phyloP scores from a whole-genome alignment of 2,329 filamentous ascomycete genomes.

The Pseudocercospora vitis region DNA sequence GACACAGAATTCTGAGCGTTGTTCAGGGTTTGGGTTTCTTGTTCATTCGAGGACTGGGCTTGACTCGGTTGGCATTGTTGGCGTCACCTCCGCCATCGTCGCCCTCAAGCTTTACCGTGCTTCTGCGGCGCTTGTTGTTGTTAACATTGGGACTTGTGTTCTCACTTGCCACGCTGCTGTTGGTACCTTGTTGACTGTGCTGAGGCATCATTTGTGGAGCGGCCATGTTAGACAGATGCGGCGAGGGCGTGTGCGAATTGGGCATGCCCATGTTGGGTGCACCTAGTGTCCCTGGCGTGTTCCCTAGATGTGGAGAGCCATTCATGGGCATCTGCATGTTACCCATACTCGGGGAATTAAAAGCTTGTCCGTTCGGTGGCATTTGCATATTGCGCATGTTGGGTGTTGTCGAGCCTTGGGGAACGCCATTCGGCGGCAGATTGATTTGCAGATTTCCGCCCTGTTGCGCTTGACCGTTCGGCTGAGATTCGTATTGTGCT shows the following conservation, averaged over 20 bases:
- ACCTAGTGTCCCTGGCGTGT: constrained; percentile 31
- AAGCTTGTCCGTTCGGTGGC: constrained; percentile 37
- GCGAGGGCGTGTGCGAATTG: constrained; percentile 47
- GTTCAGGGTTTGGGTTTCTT: constrained; percentile 40
- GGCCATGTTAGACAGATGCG: constrained; percentile 46
- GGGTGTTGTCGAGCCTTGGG: constrained; percentile 35
- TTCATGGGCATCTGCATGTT: constrained; percentile 56
- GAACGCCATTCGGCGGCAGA: constrained; percentile 44
- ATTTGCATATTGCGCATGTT: constrained; percentile 39
- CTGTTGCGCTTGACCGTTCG: constrained; percentile 34
- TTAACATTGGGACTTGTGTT: constrained; percentile 66
- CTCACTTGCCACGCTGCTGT: constrained; percentile 56
- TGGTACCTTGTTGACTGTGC: constrained; percentile 58
- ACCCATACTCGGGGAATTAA: constrained; percentile 59
- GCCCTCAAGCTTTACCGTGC: constrained; percentile 60
- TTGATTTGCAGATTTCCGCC: constrained; percentile 47
- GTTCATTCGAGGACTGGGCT: constrained; percentile 49
- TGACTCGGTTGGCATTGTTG: constrained; percentile 48
- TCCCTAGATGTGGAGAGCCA: constrained; percentile 50
- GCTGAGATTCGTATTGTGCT: constrained; percentile 42
- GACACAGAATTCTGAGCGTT: neutral
- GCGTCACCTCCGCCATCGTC: constrained; percentile 49
- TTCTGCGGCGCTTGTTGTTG: constrained; percentile 59
- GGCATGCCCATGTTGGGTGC: constrained; percentile 29
- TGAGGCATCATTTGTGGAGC: constrained; percentile 57